These are phyloP conservation scores for Geranomyces michiganensis DNA, from an alignment of 192 early-diverging fungal species.

Conservation along the genomic window DNA sequence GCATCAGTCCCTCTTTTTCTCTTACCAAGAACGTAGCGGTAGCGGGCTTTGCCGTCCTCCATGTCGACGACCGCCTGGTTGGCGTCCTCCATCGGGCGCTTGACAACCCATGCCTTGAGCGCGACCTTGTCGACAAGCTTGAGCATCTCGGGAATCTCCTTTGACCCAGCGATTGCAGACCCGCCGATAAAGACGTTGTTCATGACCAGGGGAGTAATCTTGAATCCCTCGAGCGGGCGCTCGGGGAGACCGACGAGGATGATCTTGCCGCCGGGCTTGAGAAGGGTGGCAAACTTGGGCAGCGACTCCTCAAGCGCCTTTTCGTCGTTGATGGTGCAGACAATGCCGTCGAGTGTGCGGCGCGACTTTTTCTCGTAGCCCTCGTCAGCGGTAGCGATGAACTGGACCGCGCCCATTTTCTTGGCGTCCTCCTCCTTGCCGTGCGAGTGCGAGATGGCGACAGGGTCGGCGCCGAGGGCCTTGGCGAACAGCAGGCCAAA, in stretches of 20 bases:
- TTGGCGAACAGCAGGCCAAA: conserved; percentile 57
- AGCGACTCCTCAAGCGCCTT: conserved; percentile 8
- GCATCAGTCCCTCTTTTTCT: too few species aligned
- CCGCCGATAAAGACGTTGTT: conserved; percentile 62
- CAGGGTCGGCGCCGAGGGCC: conserved; percentile 43
- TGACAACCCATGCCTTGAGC: conserved; percentile 68
- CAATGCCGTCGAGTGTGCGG: conserved; percentile 48
- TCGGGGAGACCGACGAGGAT: conserved; percentile 72
- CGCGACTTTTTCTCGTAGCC: conserved; percentile 38
- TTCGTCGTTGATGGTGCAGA: conserved; percentile 30
- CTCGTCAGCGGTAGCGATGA: conserved; percentile 42
- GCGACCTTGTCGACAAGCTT: conserved; percentile 70
- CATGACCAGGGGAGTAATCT: conserved; percentile 39
- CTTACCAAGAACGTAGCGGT: conserved; percentile 63
- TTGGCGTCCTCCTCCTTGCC: conserved; percentile 37
- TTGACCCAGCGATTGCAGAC: conserved; percentile 64
- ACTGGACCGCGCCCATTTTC: conserved; percentile 37
- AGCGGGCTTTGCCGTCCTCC: conserved; percentile 60
- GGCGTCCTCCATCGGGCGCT: conserved; percentile 60
- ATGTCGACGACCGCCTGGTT: conserved; percentile 64
- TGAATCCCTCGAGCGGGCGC: conserved; percentile 46
- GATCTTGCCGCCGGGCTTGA: conserved; percentile 59
- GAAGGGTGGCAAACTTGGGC: conserved; percentile 10
- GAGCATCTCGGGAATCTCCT: conserved; percentile 64
- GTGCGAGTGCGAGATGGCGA: conserved; percentile 34